phyloP scores from a whole-genome alignment of 306 rosid genomes.

The Mucuna pruriens region DNA sequence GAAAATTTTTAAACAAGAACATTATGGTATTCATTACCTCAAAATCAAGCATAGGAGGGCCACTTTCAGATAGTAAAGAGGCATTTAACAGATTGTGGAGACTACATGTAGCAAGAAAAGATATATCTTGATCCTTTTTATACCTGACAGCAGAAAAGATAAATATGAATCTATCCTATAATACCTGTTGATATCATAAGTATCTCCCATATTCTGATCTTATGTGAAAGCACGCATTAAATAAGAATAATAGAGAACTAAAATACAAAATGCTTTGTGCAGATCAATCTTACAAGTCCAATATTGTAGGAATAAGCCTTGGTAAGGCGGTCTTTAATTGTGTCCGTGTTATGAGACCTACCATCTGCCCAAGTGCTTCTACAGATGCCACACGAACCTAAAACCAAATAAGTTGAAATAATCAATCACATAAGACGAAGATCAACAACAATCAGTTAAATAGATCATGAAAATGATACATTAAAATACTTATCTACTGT shows the following conservation, averaged over 20 bases:
- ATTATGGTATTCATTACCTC: slow-evolving; percentile 62
- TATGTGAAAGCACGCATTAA: slow-evolving; percentile 20
- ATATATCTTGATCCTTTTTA: slow-evolving; percentile 82
- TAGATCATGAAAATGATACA: slow-evolving; percentile 7
- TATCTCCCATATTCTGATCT: slow-evolving; percentile 19
- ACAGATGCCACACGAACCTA: slow-evolving; percentile 85
- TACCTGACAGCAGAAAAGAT: slow-evolving; percentile 60
- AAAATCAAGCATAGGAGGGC: slow-evolving; percentile 98
- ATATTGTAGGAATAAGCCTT: slow-evolving; percentile 85
- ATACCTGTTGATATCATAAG: slow-evolving; percentile 27
- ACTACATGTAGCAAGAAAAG: slow-evolving; percentile 86
- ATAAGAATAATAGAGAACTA: slow-evolving; percentile 20
- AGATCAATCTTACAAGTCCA: slow-evolving; percentile 82
- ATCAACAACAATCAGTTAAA: slow-evolving; percentile 28
- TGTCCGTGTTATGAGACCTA: slow-evolving; percentile 80
- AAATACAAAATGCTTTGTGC: slow-evolving; percentile 18
- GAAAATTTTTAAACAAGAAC: slow-evolving; percentile 24
- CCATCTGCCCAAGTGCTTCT: slow-evolving; percentile 96
- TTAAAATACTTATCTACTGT: slow-evolving; percentile 14
- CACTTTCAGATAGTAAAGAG: slow-evolving; percentile 82
- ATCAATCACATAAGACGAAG: slow-evolving; percentile 15
- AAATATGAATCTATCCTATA: slow-evolving; percentile 26
- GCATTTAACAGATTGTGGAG: slow-evolving; percentile 84
- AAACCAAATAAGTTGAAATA: slow-evolving; percentile 35
- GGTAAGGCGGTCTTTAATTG: slow-evolving; percentile 91